These are phyloP conservation scores for Sarocladium strictum DNA, from an alignment of 2,329 filamentous ascomycete genomes.

Conservation along the genomic window DNA sequence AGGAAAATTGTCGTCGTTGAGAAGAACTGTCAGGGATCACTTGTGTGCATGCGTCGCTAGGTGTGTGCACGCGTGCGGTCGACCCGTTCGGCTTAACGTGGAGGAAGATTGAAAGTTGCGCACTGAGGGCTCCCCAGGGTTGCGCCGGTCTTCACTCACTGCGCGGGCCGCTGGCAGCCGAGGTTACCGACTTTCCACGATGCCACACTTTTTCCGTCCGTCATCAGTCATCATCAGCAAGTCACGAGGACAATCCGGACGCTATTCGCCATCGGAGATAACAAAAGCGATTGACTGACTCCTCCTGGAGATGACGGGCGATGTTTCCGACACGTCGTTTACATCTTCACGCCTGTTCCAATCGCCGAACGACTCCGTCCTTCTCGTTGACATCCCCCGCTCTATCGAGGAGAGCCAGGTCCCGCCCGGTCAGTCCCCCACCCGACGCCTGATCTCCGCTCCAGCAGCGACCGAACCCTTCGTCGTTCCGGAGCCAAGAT, in stretches of 20 bases:
- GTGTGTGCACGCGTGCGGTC: not conserved
- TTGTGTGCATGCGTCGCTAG: too few relatives aligned
- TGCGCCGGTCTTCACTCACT: not conserved
- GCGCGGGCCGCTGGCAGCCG: slow-evolving; percentile 3
- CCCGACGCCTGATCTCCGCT: slow-evolving; percentile 39
- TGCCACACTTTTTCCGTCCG: not conserved
- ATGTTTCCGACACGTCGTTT: not conserved
- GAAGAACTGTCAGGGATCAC: not conserved
- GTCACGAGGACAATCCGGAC: slow-evolving; percentile 1
- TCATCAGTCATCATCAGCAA: not conserved
- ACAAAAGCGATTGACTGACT: not conserved
- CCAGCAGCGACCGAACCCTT: slow-evolving; percentile 38
- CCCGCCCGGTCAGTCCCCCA: slow-evolving; percentile 27
- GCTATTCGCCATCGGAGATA: not conserved
- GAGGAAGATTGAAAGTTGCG: slow-evolving; percentile 4
- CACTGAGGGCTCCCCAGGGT: not conserved
- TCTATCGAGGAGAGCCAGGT: slow-evolving; percentile 64
- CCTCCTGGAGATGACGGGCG: not conserved
- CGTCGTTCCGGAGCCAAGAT: slow-evolving; percentile 21
- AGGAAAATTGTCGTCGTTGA: not conserved
- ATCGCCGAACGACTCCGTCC: slow-evolving; percentile 34
- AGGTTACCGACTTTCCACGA: slow-evolving; percentile 7
- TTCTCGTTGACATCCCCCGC: slow-evolving; percentile 62
- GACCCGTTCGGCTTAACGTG: slow-evolving; percentile 5
- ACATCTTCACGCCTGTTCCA: slow-evolving; percentile 27